Evolutionary conservation across 192 early-diverging fungal genomes (phyloP).

Genomic region (Coemansia sp.): DNA sequence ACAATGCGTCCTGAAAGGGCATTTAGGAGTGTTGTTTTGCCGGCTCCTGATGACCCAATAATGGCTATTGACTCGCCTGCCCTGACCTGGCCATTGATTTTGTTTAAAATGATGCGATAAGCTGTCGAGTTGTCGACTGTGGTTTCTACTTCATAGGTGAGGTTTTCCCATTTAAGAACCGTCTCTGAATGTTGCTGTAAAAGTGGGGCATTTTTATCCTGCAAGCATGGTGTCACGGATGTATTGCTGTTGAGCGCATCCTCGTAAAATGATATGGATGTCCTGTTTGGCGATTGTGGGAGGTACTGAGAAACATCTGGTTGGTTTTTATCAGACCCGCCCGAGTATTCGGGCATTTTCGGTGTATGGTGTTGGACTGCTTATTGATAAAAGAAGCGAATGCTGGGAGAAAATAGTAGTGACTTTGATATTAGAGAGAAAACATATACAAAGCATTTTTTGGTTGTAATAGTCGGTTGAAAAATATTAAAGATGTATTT

Average conservation of each 20-base stretch:
- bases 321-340: not conserved
- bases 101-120: constrained; percentile 52
- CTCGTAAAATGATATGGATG: not conserved
- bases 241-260: not conserved
- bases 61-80: constrained; percentile 77
- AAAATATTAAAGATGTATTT: not conserved
- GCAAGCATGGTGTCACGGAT: too few relatives aligned
- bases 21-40: constrained; percentile 83
- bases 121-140: constrained; percentile 2
- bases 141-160: constrained; percentile 33
- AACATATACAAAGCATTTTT: not conserved
- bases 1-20: constrained; percentile 71
- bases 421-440: not conserved
- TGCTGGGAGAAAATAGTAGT: too few relatives aligned
- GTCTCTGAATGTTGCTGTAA: constrained; percentile 5
- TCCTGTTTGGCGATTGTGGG: not conserved
- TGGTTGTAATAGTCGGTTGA: not conserved
- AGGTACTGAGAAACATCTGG: not conserved
- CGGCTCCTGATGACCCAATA: constrained; percentile 90
- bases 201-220: too few relatives aligned
- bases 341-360: too few relatives aligned
- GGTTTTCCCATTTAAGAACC: constrained; percentile 25
- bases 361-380: not conserved
- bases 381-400: not conserved
- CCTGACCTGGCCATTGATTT: constrained; percentile 63